These are phyloP conservation scores for Suillus cothurnatus DNA, from an alignment of 768 basidiomycete species.

Conservation along the genomic window DNA sequence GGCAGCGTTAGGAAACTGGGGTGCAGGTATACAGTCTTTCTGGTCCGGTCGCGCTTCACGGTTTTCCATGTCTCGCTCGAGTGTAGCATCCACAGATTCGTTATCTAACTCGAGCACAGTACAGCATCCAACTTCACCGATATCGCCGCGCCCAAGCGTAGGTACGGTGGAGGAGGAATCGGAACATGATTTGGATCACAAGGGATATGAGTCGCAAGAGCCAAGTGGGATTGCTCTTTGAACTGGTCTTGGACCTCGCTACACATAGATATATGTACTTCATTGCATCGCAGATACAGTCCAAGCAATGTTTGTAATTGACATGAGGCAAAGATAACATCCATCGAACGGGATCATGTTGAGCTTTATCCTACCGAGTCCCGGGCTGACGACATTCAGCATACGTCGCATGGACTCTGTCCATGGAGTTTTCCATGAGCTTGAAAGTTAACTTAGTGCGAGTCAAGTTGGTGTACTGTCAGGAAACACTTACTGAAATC, in stretches of 20 bases:
- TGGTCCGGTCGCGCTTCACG: slow-evolving; percentile 43
- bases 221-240: slow-evolving; percentile 33
- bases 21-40: slow-evolving; percentile 51
- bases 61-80: slow-evolving; percentile 38
- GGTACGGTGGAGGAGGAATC: slow-evolving; percentile 28
- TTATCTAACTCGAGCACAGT: slow-evolving; percentile 14
- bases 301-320: slow-evolving; percentile 6
- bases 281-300: slow-evolving; percentile 8
- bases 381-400: background rate
- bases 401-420: background rate
- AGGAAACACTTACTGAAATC: background rate
- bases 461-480: background rate
- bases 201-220: slow-evolving; percentile 19
- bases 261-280: background rate
- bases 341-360: too few relatives aligned
- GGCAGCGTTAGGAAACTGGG: slow-evolving; percentile 41
- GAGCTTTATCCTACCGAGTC: too few relatives aligned
- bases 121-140: slow-evolving; percentile 12
- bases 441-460: background rate
- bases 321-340: background rate
- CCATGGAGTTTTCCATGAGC: background rate
- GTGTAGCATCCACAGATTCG: slow-evolving; percentile 28
- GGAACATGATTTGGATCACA: slow-evolving; percentile 21
- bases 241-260: slow-evolving; percentile 11
- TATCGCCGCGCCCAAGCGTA: slow-evolving; percentile 21